Percentiles rank a stretch among this genome's conserved stretches.
Evolutionary conservation across 2,329 filamentous ascomycete genomes (phyloP).

Genomic region (Tolypocladium tropicale): DNA sequence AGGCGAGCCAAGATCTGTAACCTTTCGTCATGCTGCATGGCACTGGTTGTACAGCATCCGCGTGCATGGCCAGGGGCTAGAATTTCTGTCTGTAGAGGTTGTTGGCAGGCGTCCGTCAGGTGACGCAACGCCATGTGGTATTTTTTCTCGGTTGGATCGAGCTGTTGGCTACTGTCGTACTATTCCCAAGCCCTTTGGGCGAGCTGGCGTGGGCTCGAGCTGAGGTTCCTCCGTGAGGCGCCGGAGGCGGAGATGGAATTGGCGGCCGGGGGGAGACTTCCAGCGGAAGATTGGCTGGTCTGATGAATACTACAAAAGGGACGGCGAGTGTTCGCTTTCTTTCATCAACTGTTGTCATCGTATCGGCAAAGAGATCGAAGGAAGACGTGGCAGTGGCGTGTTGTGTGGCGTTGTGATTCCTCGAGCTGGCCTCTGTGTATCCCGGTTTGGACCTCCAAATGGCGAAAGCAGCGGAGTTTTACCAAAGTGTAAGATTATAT

Average conservation of each 20-base stretch:
- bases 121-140: background rate
- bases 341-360: background rate
- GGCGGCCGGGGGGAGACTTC: background rate
- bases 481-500: too few relatives aligned
- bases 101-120: background rate
- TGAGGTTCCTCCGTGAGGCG: slow-evolving; percentile 1
- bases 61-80: background rate
- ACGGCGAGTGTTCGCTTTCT: background rate
- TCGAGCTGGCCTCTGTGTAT: background rate
- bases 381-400: background rate
- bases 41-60: background rate
- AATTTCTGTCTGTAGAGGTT: background rate
- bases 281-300: background rate
- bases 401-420: background rate
- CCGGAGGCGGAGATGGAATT: slow-evolving; percentile 5
- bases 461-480: background rate
- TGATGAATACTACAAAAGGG: slow-evolving; percentile 4
- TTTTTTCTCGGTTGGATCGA: background rate
- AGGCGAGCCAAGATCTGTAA: background rate
- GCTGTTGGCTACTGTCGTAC: background rate
- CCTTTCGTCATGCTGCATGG: background rate
- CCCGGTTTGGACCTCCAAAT: background rate
- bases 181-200: background rate
- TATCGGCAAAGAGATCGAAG: background rate
- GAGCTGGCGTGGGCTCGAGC: too few relatives aligned